Conservation (phyloP, 1,284 basidiomycete species). For the Sporisorium exsertum region DNA sequence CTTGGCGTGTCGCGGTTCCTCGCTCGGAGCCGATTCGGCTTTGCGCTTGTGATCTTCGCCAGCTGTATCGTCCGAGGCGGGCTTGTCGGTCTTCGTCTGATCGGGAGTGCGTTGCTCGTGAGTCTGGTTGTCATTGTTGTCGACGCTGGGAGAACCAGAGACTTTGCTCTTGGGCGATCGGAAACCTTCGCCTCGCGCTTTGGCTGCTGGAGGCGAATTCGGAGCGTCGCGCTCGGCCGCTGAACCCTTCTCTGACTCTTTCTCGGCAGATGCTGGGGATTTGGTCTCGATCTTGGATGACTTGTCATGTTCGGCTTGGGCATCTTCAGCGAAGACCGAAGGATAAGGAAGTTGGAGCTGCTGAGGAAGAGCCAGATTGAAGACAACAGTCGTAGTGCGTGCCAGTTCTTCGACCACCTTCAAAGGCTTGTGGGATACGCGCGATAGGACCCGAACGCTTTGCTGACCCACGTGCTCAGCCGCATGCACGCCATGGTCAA, state of each 20-base stretch:
- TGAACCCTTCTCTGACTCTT: constrained; percentile 6
- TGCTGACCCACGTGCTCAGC: constrained; percentile 33
- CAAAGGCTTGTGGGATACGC: constrained; percentile 32
- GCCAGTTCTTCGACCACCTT: constrained; percentile 30
- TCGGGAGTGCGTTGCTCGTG: background rate
- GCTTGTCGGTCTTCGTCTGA: constrained; percentile 2
- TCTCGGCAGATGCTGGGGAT: background rate
- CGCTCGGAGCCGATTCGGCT: constrained; percentile 9
- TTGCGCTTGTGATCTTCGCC: constrained; percentile 22
- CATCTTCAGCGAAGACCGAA: constrained; percentile 27
- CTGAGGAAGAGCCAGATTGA: constrained; percentile 33
- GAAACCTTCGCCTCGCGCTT: constrained; percentile 9
- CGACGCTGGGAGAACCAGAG: constrained; percentile 27
- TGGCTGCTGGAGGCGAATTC: background rate
- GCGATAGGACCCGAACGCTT: constrained; percentile 13
- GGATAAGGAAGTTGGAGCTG: constrained; percentile 45
- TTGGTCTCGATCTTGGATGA: constrained; percentile 3
- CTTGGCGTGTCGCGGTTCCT: constrained; percentile 30
- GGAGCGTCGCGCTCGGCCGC: background rate
- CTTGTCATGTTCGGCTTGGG: constrained; percentile 1
- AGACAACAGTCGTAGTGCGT: constrained; percentile 26
- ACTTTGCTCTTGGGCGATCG: constrained; percentile 29
- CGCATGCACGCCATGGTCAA: constrained; percentile 27
- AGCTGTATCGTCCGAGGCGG: constrained; percentile 3
- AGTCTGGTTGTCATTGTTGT: background rate